Percentiles rank a stretch among this genome's conserved stretches.
Evolutionary conservation across 2,329 filamentous ascomycete species (phyloP).

Genomic region (Penicillium sp.): DNA sequence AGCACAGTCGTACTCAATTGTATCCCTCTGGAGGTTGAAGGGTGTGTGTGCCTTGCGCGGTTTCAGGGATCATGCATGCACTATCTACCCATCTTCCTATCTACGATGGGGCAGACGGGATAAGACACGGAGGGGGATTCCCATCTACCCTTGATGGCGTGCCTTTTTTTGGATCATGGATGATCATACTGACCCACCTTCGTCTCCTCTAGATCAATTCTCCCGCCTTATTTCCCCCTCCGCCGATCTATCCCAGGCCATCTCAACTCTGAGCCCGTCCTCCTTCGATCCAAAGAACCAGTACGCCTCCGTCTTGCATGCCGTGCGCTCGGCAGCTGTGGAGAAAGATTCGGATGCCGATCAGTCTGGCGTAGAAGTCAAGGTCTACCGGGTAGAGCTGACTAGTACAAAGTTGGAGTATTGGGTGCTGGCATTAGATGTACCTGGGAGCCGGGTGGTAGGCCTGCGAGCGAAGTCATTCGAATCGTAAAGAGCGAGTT

Average conservation of each 20-base stretch:
- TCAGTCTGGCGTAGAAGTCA: constrained; percentile 59
- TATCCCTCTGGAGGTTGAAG: neutral
- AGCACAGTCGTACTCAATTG: neutral
- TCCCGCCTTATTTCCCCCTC: constrained; percentile 61
- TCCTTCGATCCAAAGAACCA: constrained; percentile 75
- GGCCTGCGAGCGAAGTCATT: constrained; percentile 78
- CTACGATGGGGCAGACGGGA: neutral
- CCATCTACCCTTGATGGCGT: constrained; percentile 10
- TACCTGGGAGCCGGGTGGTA: constrained; percentile 65
- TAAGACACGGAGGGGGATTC: neutral
- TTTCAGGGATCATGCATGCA: neutral
- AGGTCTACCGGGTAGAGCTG: constrained; percentile 72
- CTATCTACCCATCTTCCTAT: neutral
- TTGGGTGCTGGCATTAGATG: constrained; percentile 71
- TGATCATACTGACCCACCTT: constrained; percentile 15
- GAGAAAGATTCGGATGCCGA: constrained; percentile 28
- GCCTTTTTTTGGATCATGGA: neutral
- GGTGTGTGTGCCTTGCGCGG: constrained; percentile 1
- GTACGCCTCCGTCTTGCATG: constrained; percentile 59
- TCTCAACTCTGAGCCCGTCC: constrained; percentile 68
- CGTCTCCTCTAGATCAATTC: constrained; percentile 63
- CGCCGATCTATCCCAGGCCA: constrained; percentile 33
- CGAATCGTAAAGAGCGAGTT: constrained; percentile 59
- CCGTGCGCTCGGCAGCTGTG: constrained; percentile 58
- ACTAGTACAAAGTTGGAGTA: constrained; percentile 72